Evolutionary conservation across 352 stramenopile genomes (phyloP), one percentile per base, ranked within the genome.

Genomic region (Globisporangium canariense): DNA sequence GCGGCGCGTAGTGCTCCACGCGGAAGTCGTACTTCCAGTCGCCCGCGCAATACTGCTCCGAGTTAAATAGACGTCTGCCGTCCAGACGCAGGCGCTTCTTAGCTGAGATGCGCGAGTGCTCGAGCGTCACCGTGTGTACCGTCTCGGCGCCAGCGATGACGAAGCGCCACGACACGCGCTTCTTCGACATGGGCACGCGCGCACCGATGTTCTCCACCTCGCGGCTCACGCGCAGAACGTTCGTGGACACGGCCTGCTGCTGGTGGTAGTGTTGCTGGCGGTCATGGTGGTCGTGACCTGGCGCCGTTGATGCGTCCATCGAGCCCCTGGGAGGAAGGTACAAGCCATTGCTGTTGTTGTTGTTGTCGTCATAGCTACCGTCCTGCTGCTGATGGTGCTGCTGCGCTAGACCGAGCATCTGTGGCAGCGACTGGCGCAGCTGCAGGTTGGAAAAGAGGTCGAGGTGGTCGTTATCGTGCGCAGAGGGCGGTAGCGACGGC

Each of bases 51-150:
- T 86, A 95, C 56, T 88, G 75, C 45, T 95, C 87, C 60, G 76
- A 88, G 18, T 74, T 82, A 62, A 75, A 88, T 10, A 96, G 74
- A 4, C 80, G 83, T n/a, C 76, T 76, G 34, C 87, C 87, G 53
- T 96, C 87, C 13, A 96, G 69, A 28, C 85, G 87, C 60, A 96
- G 68, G 2, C 83, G 83, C 71, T 96, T 94, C 73, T 94, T 94
- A 53, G 76, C 80, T 64, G 83, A 83, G 34, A 96, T 82, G 57
- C 83, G 81, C 58, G 83, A 93, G 62, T 96, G 87, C 63, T 93
- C 87, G 20, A 96, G 77, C 73, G 81, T 93, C 18, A 96, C 70
- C 40, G 87, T 96, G 65, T 94, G 85, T 38, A 96, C 83, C 50
- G 91, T 77, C 58, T 91, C 78, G 14, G 79, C 88, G 1, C 79